Percentiles rank a stretch among this genome's conserved stretches.
Conservation (phyloP, 1,284 basidiomycete genomes). For the Trichosporon asahii region DNA sequence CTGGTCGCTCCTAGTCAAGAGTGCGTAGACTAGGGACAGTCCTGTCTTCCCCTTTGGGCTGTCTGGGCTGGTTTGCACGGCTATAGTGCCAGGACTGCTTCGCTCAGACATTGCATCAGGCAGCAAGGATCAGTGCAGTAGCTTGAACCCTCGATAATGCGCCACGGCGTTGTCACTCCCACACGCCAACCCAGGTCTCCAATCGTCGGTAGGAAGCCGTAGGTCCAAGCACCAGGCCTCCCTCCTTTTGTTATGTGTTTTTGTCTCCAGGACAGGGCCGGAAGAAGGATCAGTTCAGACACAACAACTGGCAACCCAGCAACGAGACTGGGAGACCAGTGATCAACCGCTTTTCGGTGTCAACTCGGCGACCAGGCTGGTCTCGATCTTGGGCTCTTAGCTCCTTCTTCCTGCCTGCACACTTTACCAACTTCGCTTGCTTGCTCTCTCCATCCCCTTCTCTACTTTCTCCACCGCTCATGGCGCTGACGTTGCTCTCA, state of each 20-base stretch:
- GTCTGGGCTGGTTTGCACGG: not conserved
- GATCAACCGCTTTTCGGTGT: not conserved
- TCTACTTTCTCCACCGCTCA: not conserved
- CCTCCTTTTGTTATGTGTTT: constrained; percentile 2
- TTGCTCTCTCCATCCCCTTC: not conserved
- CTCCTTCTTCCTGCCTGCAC: not conserved
- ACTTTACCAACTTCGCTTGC: not conserved
- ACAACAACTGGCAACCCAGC: not conserved
- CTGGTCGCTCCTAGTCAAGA: no score
- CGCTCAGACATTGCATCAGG: constrained; percentile 1
- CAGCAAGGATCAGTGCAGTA: not conserved
- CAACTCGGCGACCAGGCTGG: not conserved
- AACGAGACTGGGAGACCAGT: not conserved
- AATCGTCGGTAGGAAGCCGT: not conserved
- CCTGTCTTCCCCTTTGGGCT: not conserved
- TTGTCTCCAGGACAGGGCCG: not conserved
- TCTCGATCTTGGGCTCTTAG: not conserved
- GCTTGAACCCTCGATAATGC: not conserved
- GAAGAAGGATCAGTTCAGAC: not conserved
- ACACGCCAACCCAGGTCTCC: not conserved
- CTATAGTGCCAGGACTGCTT: not conserved
- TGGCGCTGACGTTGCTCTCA: constrained; percentile 7
- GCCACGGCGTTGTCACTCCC: constrained; percentile 3
- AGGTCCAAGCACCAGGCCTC: not conserved
- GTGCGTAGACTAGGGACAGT: not conserved